Evolutionary conservation across 495 filamentous ascomycete species (phyloP).

Genomic region (Podospora anserina): DNA sequence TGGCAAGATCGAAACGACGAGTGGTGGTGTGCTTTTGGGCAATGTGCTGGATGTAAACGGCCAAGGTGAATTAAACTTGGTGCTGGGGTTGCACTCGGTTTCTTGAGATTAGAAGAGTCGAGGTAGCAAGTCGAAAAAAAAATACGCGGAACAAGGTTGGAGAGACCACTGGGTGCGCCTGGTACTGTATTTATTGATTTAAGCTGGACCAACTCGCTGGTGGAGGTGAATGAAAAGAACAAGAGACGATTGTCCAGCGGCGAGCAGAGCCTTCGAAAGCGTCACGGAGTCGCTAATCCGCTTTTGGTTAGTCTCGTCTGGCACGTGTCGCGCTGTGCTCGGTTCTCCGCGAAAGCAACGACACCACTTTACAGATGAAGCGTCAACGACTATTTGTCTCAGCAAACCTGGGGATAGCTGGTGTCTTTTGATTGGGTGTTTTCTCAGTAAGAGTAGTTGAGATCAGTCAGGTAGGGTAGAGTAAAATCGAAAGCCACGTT

Average conservation of each 20-base stretch:
- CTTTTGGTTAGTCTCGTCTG: constrained; percentile 14
- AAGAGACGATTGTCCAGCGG: constrained; percentile 23
- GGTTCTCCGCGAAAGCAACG: background rate
- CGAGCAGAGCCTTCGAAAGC: constrained; percentile 36
- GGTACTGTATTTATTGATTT: background rate
- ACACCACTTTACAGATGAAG: background rate
- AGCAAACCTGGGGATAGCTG: background rate
- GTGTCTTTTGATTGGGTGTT: background rate
- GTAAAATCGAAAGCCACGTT: background rate
- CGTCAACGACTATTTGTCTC: background rate
- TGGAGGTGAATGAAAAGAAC: constrained; percentile 19
- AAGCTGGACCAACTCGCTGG: background rate
- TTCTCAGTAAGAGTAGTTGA: background rate
- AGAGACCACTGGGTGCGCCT: background rate
- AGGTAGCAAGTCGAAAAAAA: constrained; percentile 8
- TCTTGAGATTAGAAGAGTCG: background rate
- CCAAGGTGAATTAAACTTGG: background rate
- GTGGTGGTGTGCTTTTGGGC: background rate
- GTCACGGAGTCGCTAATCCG: constrained; percentile 18
- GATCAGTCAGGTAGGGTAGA: background rate
- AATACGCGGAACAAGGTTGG: background rate
- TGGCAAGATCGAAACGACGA: background rate
- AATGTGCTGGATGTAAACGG: background rate
- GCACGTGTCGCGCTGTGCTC: constrained; percentile 29
- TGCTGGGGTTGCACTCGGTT: background rate